These are phyloP conservation scores for Nemophila menziesii DNA, from an alignment of 257 asterid genomes.

Conservation along the genomic window DNA sequence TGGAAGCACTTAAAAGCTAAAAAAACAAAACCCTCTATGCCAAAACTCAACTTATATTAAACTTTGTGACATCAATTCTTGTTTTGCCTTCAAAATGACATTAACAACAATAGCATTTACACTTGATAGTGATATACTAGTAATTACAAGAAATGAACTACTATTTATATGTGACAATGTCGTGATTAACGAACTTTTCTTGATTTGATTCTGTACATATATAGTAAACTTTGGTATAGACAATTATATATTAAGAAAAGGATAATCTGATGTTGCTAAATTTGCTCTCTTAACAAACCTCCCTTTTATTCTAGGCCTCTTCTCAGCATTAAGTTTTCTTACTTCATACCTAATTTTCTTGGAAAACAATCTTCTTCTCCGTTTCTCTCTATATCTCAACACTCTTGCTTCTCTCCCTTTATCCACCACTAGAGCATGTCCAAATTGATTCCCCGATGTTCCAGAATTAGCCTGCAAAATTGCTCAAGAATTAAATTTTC, in stretches of 20 bases:
- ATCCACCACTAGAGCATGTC: conserved; percentile 25
- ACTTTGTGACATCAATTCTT: too few relatives aligned
- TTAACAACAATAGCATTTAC: background rate
- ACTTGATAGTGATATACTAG: background rate
- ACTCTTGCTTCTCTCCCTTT: conserved; percentile 85
- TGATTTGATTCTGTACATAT: too few relatives aligned
- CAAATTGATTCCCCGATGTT: conserved; percentile 26
- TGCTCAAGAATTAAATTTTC: background rate
- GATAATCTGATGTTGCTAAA: conserved; percentile 27
- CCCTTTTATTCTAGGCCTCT: conserved; percentile 97
- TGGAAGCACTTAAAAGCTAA: background rate
- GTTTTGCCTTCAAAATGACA: too few relatives aligned
- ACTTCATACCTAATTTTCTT: conserved; percentile 93
- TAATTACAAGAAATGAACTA: too few relatives aligned
- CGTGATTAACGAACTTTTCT: too few relatives aligned
- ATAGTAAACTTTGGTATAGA: background rate
- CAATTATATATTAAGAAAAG: conserved; percentile 27
- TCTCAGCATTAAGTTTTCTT: conserved; percentile 84
- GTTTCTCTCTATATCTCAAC: conserved; percentile 70
- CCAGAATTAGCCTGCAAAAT: conserved; percentile 43
- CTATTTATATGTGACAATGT: too few relatives aligned
- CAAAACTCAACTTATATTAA: background rate
- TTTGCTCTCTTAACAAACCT: conserved; percentile 74
- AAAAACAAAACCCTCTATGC: background rate
- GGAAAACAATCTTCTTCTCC: conserved; percentile 74